phyloP scores from a whole-genome alignment of 495 filamentous ascomycete genomes.

The Lepraria neglecta region DNA sequence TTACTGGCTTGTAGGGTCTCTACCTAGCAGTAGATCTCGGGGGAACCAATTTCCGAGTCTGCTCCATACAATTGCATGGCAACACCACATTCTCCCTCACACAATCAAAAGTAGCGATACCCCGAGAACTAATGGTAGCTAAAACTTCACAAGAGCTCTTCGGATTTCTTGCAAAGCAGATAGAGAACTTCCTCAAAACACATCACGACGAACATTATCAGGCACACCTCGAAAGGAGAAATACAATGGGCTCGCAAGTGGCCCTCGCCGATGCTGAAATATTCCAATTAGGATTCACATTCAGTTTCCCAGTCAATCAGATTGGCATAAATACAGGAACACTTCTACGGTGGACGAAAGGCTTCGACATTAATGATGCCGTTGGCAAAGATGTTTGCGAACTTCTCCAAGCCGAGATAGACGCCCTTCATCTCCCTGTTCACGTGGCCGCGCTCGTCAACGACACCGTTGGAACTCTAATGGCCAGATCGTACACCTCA shows the following conservation, averaged over 20 bases:
- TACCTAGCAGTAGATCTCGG: conserved; percentile 96
- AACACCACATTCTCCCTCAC: conserved; percentile 87
- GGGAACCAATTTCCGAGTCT: conserved; percentile 97
- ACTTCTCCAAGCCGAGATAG: conserved; percentile 85
- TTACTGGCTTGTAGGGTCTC: conserved; percentile 54
- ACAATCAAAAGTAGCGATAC: conserved; percentile 87
- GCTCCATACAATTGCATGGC: conserved; percentile 84
- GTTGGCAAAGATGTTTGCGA: conserved; percentile 91
- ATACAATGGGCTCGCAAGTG: conserved; percentile 47
- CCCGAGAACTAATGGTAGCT: conserved; percentile 81
- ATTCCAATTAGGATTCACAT: conserved; percentile 92
- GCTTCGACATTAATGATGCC: conserved; percentile 89
- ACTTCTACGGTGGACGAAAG: conserved; percentile 95
- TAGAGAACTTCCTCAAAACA: conserved; percentile 74
- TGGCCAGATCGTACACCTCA: conserved; percentile 92
- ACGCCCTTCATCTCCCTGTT: conserved; percentile 78
- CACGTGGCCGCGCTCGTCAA: conserved; percentile 93
- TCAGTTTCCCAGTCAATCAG: conserved; percentile 94
- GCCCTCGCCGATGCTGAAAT: conserved; percentile 59
- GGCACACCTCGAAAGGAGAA: conserved; percentile 54
- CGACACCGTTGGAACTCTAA: conserved; percentile 93
- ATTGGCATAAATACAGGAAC: conserved; percentile 87
- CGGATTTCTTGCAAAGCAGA: conserved; percentile 84
- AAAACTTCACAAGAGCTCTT: conserved; percentile 84
- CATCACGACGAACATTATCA: conserved; percentile 90